These are phyloP conservation scores for Podila verticillata DNA, from an alignment of 192 early-diverging fungal species.

Conservation along the genomic window DNA sequence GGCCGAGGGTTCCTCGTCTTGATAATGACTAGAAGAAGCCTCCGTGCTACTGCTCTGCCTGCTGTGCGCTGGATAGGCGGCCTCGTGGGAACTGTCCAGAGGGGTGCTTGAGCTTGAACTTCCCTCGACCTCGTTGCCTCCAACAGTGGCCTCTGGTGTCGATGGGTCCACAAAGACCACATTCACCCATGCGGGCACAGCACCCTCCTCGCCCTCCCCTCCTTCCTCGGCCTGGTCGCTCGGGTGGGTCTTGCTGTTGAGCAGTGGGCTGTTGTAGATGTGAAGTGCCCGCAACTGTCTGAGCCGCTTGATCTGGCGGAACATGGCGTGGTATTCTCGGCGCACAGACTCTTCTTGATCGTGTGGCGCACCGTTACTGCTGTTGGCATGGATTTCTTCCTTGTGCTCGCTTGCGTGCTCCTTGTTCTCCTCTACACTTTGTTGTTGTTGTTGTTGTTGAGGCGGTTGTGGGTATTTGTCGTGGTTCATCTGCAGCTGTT, in stretches of 20 bases:
- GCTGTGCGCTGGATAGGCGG: neutral
- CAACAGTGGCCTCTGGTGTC: neutral
- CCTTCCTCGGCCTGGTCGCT: neutral
- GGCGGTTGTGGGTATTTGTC: neutral
- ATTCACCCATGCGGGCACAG: neutral
- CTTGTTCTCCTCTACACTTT: neutral
- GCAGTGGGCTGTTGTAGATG: constrained; percentile 39
- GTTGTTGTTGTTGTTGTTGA: neutral
- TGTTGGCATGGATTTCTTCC: neutral
- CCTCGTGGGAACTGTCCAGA: neutral
- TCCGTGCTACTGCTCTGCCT: neutral
- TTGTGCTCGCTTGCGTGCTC: neutral
- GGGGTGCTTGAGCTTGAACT: neutral
- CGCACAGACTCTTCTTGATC: constrained; percentile 18
- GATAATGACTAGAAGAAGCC: neutral
- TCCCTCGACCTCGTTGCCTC: neutral
- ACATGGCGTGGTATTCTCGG: constrained; percentile 37
- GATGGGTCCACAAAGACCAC: neutral
- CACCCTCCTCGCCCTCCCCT: neutral
- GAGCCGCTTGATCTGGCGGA: constrained; percentile 26
- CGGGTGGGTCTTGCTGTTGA: constrained; percentile 3
- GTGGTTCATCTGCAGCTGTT: neutral
- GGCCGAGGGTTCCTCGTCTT: no score
- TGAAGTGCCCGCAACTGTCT: constrained; percentile 10
- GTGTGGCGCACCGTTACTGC: neutral